phyloP scores from a whole-genome alignment of 225 moss, liverwort and hornwort species.

The Antitrichia curtipendula region DNA sequence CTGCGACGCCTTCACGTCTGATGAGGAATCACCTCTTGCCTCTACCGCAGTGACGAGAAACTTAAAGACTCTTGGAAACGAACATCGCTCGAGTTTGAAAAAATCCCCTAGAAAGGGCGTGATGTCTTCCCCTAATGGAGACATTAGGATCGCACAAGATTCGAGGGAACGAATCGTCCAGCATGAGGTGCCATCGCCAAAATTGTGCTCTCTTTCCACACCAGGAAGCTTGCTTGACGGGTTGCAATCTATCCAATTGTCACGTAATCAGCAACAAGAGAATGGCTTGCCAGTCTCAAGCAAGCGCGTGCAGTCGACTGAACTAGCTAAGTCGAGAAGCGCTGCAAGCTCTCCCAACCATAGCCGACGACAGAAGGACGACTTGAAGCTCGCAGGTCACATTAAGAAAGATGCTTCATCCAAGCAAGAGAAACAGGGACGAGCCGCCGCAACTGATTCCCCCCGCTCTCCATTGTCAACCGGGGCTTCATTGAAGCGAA shows the following conservation, averaged over 20 bases:
- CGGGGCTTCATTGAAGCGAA: not conserved
- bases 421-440: not conserved
- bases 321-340: not conserved
- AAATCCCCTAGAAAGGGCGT: not conserved
- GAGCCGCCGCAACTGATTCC: not conserved
- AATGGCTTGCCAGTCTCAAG: not conserved
- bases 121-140: not conserved
- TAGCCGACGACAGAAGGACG: conserved; percentile 1
- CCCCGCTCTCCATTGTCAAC: not conserved
- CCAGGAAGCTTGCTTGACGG: not conserved
- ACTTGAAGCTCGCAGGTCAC: not conserved
- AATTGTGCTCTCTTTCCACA: not conserved
- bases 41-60: not conserved
- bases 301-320: not conserved
- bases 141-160: not conserved
- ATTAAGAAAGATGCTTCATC: not conserved
- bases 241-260: not conserved
- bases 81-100: not conserved
- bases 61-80: not conserved
- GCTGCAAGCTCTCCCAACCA: not conserved
- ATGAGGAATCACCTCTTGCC: conserved; percentile 7
- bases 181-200: not conserved
- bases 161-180: not conserved
- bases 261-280: conserved; percentile 2
- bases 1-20: not conserved